Base-by-base conservation (phyloP, 257 asterid genomes). In the Coffea eugenioides region DNA sequence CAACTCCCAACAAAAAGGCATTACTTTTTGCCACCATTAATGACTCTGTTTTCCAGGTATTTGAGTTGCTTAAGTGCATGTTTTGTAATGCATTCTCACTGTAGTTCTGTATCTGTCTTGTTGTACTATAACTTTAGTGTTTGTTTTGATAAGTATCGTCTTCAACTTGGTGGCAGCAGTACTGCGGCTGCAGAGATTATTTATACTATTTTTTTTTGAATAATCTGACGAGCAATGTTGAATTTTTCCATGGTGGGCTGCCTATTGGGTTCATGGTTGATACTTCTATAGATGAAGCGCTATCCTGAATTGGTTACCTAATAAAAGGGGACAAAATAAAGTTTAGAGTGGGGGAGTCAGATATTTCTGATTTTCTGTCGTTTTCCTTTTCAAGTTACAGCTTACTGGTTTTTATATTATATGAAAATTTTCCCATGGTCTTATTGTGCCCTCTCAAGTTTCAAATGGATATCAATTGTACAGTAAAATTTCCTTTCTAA, bases 41-140 rank as follows among this genome's bases (percentile, higher is more conserved):
- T 86, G 97, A 90, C 76, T 90, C 97, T 82, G 77, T 94, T 81
- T 88, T 88, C 80, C 90, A 90, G 99, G 99, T 96, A 92, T 48
- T 78, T 21, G 66, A 27, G 52, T 56, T 69, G 52, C 72, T 46
- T 25, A 68, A 39, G 61, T 69, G 54, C 80, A 41, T 48, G 39
- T 65, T 21, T 71, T 9, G 2, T 14, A 36, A 14, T 5, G 21
- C 41, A 23, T 25, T 66, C 71, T 43, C 1, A 45, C n/a, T 18
- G 18, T 45, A 61, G 27, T 62, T 43, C 27, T 8, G 1, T 61
- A 23, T 76, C 31, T 81, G 78, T 68, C 48, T 27, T 31, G 15
- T 57, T 6, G 65, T 49, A 43, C 43, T 34, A n/a, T n/a, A 3
- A 25, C 9, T 72, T 65, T 82, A 51, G 67, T 27, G 16, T 74